These are phyloP conservation scores for Annulohypoxylon nitens DNA, from an alignment of 495 filamentous ascomycete genomes.

Conservation along the genomic window DNA sequence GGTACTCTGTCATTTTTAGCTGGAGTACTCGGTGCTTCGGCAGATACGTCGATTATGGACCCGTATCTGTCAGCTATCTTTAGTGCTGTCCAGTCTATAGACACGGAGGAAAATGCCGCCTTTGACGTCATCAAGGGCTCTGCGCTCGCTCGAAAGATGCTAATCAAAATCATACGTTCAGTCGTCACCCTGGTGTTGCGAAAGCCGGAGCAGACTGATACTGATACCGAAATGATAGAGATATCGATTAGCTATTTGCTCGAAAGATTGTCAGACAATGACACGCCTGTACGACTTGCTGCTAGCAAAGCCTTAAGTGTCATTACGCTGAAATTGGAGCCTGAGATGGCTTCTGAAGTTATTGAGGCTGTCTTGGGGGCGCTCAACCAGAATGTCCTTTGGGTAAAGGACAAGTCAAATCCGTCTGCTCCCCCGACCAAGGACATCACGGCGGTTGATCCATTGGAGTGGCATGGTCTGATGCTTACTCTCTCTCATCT, in stretches of 20 bases:
- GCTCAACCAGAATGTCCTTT: conserved; percentile 82
- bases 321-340: conserved; percentile 80
- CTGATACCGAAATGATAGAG: conserved; percentile 72
- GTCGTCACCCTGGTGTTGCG: conserved; percentile 73
- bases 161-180: conserved; percentile 85
- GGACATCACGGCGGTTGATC: conserved; percentile 79
- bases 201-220: conserved; percentile 55
- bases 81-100: conserved; percentile 63
- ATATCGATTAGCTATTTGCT: conserved; percentile 80
- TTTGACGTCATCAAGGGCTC: conserved; percentile 70
- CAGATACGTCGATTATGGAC: conserved; percentile 66
- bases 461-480: conserved; percentile 90
- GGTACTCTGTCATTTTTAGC: conserved; percentile 84
- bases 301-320: conserved; percentile 93
- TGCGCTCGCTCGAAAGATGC: conserved; percentile 79
- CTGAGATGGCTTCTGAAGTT: conserved; percentile 84
- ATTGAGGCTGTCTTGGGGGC: conserved; percentile 84
- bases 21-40: conserved; percentile 70
- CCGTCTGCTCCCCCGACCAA: conserved; percentile 56
- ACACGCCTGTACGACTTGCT: conserved; percentile 88
- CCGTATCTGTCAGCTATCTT: conserved; percentile 60
- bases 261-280: conserved; percentile 77
- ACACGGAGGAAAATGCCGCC: conserved; percentile 53
- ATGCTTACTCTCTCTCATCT: conserved; percentile 89
- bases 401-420: conserved; percentile 56